Evolutionary conservation across 2,329 filamentous ascomycete species (phyloP).

Genomic region (Trichoderma asperellum): DNA sequence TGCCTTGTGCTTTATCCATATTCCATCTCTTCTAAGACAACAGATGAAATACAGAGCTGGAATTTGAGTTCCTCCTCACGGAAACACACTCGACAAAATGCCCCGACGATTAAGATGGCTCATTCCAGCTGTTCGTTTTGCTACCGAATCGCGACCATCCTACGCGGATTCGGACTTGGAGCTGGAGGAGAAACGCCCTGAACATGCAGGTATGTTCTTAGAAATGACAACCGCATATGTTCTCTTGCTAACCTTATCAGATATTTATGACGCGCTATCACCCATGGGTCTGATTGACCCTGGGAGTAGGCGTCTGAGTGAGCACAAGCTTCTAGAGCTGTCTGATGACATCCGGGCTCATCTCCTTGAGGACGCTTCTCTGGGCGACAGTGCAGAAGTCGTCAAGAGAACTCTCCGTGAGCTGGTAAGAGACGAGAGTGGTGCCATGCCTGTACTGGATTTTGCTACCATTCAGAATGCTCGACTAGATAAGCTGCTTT

Average conservation of each 20-base stretch:
- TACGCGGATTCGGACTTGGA: constrained; percentile 6
- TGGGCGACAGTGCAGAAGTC: constrained; percentile 42
- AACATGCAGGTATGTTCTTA: neutral
- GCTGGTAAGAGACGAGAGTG: constrained; percentile 46
- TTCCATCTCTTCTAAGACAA: neutral
- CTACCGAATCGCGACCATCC: constrained; percentile 1
- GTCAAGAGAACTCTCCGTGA: constrained; percentile 47
- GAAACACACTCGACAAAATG: neutral
- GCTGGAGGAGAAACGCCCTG: neutral
- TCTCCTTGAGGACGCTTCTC: constrained; percentile 39
- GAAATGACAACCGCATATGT: neutral
- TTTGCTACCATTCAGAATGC: constrained; percentile 46
- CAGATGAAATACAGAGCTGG: neutral
- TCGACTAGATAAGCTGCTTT: constrained; percentile 51
- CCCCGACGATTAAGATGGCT: constrained; percentile 11
- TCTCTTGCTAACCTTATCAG: neutral
- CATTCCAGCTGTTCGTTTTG: constrained; percentile 4
- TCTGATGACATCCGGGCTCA: constrained; percentile 48
- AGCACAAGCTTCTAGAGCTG: constrained; percentile 42
- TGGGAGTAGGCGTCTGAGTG: constrained; percentile 4
- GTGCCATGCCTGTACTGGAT: constrained; percentile 41
- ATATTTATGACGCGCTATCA: constrained; percentile 5
- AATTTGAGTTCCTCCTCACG: neutral
- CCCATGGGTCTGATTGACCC: neutral
- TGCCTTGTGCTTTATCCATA: neutral